phyloP scores from a whole-genome alignment of 257 asterid genomes.

The Solanum dulcamara region DNA sequence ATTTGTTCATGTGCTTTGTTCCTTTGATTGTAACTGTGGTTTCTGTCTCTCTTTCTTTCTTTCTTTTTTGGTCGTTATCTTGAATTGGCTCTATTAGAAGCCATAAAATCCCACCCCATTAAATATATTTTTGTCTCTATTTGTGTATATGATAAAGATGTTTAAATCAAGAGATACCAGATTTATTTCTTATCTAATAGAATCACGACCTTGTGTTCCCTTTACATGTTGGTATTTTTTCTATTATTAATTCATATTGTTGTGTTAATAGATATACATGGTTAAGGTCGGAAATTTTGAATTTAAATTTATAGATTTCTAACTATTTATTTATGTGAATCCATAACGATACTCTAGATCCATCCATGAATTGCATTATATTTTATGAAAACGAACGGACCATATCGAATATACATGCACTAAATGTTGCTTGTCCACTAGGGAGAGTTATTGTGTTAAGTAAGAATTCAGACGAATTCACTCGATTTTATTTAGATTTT shows the following conservation, averaged over 20 bases:
- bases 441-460: no score
- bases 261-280: neutral
- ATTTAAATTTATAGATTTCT: neutral
- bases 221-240: neutral
- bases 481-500: no score
- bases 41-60: neutral
- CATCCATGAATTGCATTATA: neutral
- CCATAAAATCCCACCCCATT: neutral
- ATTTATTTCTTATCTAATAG: neutral
- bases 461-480: neutral
- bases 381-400: neutral
- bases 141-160: neutral
- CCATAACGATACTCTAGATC: neutral
- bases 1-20: constrained; percentile 2
- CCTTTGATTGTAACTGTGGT: neutral
- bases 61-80: neutral
- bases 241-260: neutral
- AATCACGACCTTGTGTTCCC: neutral
- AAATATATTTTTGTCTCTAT: neutral
- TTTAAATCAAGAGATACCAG: neutral
- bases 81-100: neutral
- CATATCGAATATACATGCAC: no score
- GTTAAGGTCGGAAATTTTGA: rapidly evolving
- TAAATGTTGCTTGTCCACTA: neutral
- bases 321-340: neutral